Evolutionary conservation across 2,329 filamentous ascomycete species (phyloP), one percentile per base, ranked within the genome.

Genomic region (Talaromyces sp.): DNA sequence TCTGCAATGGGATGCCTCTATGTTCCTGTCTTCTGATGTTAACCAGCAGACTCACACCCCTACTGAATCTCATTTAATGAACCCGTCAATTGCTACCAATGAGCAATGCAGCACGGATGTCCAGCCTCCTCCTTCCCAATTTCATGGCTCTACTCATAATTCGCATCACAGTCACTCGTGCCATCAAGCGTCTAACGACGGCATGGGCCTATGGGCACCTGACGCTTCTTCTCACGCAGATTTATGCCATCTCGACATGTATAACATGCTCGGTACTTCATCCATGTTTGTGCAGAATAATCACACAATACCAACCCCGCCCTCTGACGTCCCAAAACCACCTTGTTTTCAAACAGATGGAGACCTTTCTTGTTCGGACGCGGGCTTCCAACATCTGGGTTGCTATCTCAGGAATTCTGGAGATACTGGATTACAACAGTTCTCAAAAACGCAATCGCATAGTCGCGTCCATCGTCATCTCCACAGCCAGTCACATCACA

Each of bases 231-330:
- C 60, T 2, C 72, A 70, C 61, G 69, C 67, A 3, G 68, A 72
- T 6, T 69, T 76, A 27, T 54, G 44, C 40, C 73, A 75, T 57
- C 66, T 69, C 14, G 73, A 76, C 28, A 68, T 75, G 52, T 73
- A 75, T 61, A 71, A 76, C 57, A 72, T 75, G 66, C 67, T 77
- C 51, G 66, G 73, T 5, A 72, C 72, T 60, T 68, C 70, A 5
- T 36, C 60, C 10, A 40, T 59, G 23, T 63, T 61, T 59, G 53
- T 27, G 36, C 60, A 40, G 30, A 55, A 55, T 31, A 59, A 33
- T 59, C 31, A 12, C 47, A 44, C 18, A 34, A 53, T 56, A 30
- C 60, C 59, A 55, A 59, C 30, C 34, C 56, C 52, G 8, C 51
- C 56, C 30, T 40, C 23, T 36, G 59, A 59, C 47, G 10, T 33